Conservation (phyloP, 768 basidiomycete genomes). For the Hortiboletus campestris region DNA sequence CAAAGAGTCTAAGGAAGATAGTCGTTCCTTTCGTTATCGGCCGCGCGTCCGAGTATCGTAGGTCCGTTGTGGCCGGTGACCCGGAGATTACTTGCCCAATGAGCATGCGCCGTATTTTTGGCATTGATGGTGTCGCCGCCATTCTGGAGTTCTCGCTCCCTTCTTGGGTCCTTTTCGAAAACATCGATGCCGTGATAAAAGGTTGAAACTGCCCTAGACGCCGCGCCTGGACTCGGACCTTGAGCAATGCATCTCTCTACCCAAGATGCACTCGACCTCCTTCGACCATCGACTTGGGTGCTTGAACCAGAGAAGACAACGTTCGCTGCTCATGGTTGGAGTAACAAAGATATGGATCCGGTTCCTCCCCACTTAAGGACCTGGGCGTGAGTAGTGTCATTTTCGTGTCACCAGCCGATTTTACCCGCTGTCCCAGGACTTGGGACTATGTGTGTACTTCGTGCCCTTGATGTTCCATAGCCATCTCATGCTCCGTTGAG, state of each 20-base stretch:
- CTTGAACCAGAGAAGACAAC: constrained; percentile 35
- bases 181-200: constrained; percentile 14
- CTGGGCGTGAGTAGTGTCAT: constrained; percentile 43
- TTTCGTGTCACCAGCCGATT: neutral
- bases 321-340: constrained; percentile 63
- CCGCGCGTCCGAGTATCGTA: neutral
- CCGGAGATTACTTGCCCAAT: neutral
- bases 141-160: neutral
- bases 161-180: constrained; percentile 4
- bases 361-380: constrained; percentile 58
- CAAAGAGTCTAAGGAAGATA: no score
- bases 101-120: neutral
- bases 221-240: neutral
- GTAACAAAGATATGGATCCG: constrained; percentile 77
- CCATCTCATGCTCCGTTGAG: constrained; percentile 15
- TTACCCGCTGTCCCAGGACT: constrained; percentile 26
- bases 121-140: neutral
- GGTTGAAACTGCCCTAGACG: neutral
- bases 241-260: constrained; percentile 7
- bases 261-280: neutral
- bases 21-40: neutral
- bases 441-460: constrained; percentile 65
- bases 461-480: constrained; percentile 31
- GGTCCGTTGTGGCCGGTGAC: neutral
- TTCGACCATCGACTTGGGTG: constrained; percentile 22